Evolutionary conservation across 257 asterid species (phyloP), one percentile per base, ranked within the genome.

Genomic region (Jasminum sambac): DNA sequence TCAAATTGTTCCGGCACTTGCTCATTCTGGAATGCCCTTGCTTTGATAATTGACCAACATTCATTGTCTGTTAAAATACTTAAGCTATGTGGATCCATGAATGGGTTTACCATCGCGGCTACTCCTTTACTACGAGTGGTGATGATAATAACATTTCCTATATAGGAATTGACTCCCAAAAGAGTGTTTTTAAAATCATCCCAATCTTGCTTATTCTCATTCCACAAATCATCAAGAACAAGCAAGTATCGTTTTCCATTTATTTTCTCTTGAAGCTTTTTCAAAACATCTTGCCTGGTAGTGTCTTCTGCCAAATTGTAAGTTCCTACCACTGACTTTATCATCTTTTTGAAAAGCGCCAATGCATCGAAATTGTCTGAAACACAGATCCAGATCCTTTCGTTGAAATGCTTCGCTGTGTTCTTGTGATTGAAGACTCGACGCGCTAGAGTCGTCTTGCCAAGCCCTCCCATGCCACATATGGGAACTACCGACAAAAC

Each of bases 181-280:
- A 75, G 40, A 64, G 37, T 14, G 1, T 6, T 60, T 24, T 6
- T 16, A 13, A 63, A 12, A 52, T 14, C n/a, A 13, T 75, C 59
- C 79, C 74, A 75, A 36, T 4, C 11, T 38, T 11, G 5, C 14
- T 21, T 17, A 37, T 63, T 24, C 0, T 63, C 70, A 62, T 46
- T 63, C 65, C 74, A 68, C 13, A 75, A 37, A 68, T 62, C 74
- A 48, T 75, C 74, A 11, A 62, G 52, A 17, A 68, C 70, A 34
- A 74, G 21, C 13, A 74, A 46, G 30, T 24, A 68, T 46, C 55
- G 44, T 52, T 26, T 46, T 4, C 60, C 64, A 2, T 21, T 6
- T 14, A 68, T 21, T 11, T 14, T 5, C 12, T 11, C 6, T 12
- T 9, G 25, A 57, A 74, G 74, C 21, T 37, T 16, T 12, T 48